Evolutionary conservation across 2,329 filamentous ascomycete genomes (phyloP), one percentile per base, ranked within the genome.

Genomic region (Macrophomina pseudophaseolina): DNA sequence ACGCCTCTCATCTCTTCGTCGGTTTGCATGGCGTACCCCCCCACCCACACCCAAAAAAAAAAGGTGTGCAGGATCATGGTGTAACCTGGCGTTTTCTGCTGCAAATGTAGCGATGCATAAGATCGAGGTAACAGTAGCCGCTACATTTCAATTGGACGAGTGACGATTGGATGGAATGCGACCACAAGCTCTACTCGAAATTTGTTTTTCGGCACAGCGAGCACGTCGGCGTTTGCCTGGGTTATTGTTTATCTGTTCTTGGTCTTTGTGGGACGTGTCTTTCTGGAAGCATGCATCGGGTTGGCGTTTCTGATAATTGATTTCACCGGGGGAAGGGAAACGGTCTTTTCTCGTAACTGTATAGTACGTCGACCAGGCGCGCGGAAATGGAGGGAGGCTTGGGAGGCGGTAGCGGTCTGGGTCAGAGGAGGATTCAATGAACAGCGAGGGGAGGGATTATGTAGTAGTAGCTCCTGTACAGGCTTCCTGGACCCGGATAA

Each of bases 221-320:
- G 52, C 63, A 65, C 58, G 32, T 38, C 23, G 63, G 63, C 63
- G 63, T 65, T 23, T 65, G 28, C 46, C 7, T 54, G 38, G 33
- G 30, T 28, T 35, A 32, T 30, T 46, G 23, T 23, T 59, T 52
- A 40, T 9, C 35, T 28, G 12, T 40, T 23, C 32, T 49, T 30
- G 23, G 49, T 33, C n/a, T 38, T n/a, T 48, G 12, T 16, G 48
- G 30, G 18, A 35, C 38, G 11, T 12, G 38, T n/a, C 35, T 44
- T 58, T 51, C 40, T 38, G 44, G 30, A 11, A 49, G 28, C 52
- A 35, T 12, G 52, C 63, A 65, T 58, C 49, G 63, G 63, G 63
- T 35, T 40, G 63, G 63, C 63, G 63, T 49, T 49, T 49, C 23
- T n/a, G 30, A 14, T 33, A 32, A 30, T 56, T 40, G 35, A n/a